phyloP scores from a whole-genome alignment of 2,329 filamentous ascomycete species.

The Aspergillus quadrilineatus region DNA sequence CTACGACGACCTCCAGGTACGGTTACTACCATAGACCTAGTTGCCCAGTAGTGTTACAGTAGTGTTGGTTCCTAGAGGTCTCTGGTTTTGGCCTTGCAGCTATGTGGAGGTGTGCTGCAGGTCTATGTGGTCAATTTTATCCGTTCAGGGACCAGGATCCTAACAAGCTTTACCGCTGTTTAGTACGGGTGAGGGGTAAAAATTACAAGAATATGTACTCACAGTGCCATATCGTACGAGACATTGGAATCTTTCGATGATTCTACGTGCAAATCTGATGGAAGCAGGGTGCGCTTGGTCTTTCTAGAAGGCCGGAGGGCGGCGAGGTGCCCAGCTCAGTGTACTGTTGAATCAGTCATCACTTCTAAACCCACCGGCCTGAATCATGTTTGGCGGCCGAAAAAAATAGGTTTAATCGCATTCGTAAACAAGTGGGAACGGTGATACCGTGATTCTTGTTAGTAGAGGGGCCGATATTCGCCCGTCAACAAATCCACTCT shows the following conservation, averaged over 20 bases:
- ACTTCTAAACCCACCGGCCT: not conserved
- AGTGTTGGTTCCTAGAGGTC: not conserved
- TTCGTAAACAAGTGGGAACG: not conserved
- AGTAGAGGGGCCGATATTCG: not conserved
- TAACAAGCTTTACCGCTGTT: conserved; percentile 10
- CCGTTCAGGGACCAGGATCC: conserved; percentile 2
- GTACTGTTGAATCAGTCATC: not conserved
- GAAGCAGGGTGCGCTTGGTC: not conserved
- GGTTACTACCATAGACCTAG: too few relatives aligned
- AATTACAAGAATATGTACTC: too few relatives aligned
- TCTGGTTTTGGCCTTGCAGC: not conserved
- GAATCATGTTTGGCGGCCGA: not conserved
- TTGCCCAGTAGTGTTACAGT: not conserved
- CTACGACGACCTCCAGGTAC: too few relatives aligned
- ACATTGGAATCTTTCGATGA: not conserved
- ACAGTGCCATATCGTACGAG: not conserved
- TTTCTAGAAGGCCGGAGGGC: not conserved
- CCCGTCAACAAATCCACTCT: conserved; percentile 1
- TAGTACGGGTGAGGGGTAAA: too few relatives aligned
- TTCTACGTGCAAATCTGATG: not conserved
- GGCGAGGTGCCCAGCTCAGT: not conserved
- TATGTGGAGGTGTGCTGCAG: conserved; percentile 4
- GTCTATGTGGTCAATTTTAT: not conserved
- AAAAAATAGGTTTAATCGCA: not conserved
- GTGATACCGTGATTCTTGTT: not conserved